Base-by-base conservation (phyloP, 345 rosid species). In the Aquilaria malaccensis region DNA sequence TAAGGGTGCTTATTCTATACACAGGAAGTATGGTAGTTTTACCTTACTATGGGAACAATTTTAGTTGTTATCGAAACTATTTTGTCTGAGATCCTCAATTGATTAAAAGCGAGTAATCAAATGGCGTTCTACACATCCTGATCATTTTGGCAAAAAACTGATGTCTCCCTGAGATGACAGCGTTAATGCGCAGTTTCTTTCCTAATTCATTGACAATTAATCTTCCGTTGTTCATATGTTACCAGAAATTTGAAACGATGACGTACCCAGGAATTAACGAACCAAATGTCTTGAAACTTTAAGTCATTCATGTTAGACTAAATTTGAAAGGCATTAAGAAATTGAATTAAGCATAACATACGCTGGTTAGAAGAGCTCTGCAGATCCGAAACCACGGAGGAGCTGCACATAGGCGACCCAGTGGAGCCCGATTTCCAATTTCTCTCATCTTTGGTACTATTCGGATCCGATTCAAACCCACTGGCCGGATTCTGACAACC, bases 301-400 rank as follows among this genome's bases (percentile, higher is more conserved):
- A 22, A 22, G 22, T 22, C 22, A 22, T 22, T 22, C 22, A 22
- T 22, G 22, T 49, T 10, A 43, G 53, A 55, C 13, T 2, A 9
- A 66, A 37, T 9, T 3, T 11, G 46, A 55, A 54, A 32, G 10
- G 5, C 2, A 30, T 13, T 0, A 47, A 43, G 30, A 9, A 10
- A 3, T 51, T 9, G 33, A 47, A 46, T 0, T 13, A 30, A 58
- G 0, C 43, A 9, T 37, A 7, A 2, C 7, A 12, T 68, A 82
- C 95, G 87, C 76, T 76, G 81, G 15, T 29, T 66, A 65, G 79
- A 72, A 45, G 79, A 74, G 79, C 76, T 69, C 56, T 59, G 63
- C 30, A 70, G 68, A 68, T 79, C 88, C 30, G 81, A 81, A 10
- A 61, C 69, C 1, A 37, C 72, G 11, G 90, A 79, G 52, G 81